These are phyloP conservation scores for Hirschfeldia incana DNA, from an alignment of 345 rosid species.

Conservation along the genomic window DNA sequence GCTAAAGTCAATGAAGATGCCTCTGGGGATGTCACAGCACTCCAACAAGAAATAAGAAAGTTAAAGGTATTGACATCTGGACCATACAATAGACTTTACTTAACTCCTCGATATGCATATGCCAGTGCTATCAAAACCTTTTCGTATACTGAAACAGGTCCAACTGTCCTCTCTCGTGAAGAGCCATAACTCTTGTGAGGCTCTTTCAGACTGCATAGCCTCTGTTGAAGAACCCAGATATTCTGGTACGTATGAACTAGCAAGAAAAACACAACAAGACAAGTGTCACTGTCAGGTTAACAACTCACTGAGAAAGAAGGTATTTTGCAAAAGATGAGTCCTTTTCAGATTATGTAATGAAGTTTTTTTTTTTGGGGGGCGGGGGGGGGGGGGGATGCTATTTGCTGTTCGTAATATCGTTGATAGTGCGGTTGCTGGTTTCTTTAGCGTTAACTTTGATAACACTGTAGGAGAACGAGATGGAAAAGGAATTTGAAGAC, in stretches of 20 bases:
- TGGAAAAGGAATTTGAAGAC: constrained; percentile 58
- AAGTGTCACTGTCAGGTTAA: constrained; percentile 36
- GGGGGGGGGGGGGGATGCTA: constrained; percentile 1
- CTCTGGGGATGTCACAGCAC: constrained; percentile 76
- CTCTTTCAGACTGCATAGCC: constrained; percentile 37
- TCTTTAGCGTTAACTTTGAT: constrained; percentile 25
- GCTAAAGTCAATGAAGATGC: constrained; percentile 97
- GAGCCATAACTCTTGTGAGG: constrained; percentile 49
- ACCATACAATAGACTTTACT: constrained; percentile 18
- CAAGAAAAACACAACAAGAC: constrained; percentile 37
- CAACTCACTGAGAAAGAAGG: constrained; percentile 47
- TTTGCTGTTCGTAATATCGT: constrained; percentile 21
- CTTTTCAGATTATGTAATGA: constrained; percentile 37
- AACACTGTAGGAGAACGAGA: constrained; percentile 52
- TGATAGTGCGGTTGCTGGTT: constrained; percentile 19
- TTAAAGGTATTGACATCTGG: constrained; percentile 54
- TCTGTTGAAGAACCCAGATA: constrained; percentile 45
- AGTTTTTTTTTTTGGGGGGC: too few species aligned
- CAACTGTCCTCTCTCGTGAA: constrained; percentile 66
- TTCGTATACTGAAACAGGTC: constrained; percentile 50
- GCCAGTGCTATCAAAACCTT: constrained; percentile 26
- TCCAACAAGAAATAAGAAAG: constrained; percentile 80
- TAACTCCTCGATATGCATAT: constrained; percentile 15
- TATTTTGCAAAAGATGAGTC: constrained; percentile 42
- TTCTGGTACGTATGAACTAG: constrained; percentile 35